Percentiles rank a stretch among this genome's conserved stretches.
Conservation (phyloP, 148 eudicot species). For the Diospyros kaki region DNA sequence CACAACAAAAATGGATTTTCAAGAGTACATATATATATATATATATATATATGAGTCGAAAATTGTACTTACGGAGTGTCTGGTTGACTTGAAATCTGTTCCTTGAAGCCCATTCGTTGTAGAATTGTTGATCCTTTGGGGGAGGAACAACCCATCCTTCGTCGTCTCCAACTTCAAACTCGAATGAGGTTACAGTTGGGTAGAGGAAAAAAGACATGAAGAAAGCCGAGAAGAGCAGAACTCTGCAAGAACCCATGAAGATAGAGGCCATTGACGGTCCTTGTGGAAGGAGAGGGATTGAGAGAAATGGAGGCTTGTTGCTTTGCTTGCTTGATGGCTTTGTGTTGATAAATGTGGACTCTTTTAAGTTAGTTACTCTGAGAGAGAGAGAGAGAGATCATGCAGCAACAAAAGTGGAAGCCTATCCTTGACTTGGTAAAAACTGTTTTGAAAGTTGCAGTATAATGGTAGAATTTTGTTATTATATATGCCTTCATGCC, state of each 20-base stretch:
- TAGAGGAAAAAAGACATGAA: neutral
- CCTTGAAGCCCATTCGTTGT: conserved; percentile 52
- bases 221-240: neutral
- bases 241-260: conserved; percentile 4
- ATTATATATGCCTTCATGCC: no score
- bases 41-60: neutral
- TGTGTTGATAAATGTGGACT: neutral
- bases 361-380: conserved; percentile 8
- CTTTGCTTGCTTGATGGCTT: neutral
- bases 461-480: no score
- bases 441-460: neutral
- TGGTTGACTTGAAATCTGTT: conserved; percentile 53
- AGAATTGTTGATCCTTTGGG: conserved; percentile 24
- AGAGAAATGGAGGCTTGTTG: neutral
- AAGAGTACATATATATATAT: neutral
- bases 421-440: conserved; percentile 10
- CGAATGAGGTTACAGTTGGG: conserved; percentile 18
- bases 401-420: conserved; percentile 10
- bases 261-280: neutral
- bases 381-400: neutral
- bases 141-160: conserved; percentile 52
- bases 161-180: conserved; percentile 44
- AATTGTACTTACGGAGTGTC: conserved; percentile 50
- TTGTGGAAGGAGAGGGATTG: neutral
- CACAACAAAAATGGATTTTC: neutral